These are phyloP conservation scores for Saprolegnia parasitica DNA, from an alignment of 352 stramenopile genomes.

Conservation along the genomic window DNA sequence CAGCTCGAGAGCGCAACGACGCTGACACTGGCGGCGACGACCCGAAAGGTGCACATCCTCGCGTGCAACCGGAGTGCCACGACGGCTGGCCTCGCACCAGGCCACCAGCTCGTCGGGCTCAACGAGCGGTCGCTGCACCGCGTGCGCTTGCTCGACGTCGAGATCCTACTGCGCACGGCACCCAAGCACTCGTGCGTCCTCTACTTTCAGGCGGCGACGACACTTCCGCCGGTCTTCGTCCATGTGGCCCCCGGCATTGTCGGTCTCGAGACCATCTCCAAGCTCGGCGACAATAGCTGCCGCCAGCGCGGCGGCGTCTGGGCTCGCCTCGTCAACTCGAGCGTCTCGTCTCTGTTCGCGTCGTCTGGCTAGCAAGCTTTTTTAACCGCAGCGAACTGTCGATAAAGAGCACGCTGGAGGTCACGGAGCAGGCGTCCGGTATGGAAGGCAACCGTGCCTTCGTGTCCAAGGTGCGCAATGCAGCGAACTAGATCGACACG, in stretches of 20 bases:
- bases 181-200: constrained; percentile 25
- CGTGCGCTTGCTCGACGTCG: constrained; percentile 20
- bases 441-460: too few relatives aligned
- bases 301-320: too few relatives aligned
- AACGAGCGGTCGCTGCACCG: constrained; percentile 23
- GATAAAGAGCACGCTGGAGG: too few relatives aligned
- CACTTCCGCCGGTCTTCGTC: background rate
- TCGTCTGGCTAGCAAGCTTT: too few relatives aligned
- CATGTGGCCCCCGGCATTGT: background rate
- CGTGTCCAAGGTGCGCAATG: too few relatives aligned
- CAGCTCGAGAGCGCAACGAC: background rate
- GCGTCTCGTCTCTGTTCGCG: too few relatives aligned
- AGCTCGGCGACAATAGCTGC: background rate
- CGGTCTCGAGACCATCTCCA: background rate
- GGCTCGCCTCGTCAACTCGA: too few relatives aligned
- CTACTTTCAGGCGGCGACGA: constrained; percentile 1
- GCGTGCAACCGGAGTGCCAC: background rate
- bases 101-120: constrained; percentile 19
- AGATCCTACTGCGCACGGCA: constrained; percentile 2
- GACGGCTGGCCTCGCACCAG: constrained; percentile 9
- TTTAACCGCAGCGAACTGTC: too few relatives aligned
- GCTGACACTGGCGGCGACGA: constrained; percentile 10
- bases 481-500: too few relatives aligned
- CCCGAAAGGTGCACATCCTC: constrained; percentile 13
- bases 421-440: too few relatives aligned